A percentile compares a stretch with the other conserved stretches of the same genome.
Evolutionary conservation across 495 filamentous ascomycete genomes (phyloP).

Genomic region (Penicillium flavigenum): DNA sequence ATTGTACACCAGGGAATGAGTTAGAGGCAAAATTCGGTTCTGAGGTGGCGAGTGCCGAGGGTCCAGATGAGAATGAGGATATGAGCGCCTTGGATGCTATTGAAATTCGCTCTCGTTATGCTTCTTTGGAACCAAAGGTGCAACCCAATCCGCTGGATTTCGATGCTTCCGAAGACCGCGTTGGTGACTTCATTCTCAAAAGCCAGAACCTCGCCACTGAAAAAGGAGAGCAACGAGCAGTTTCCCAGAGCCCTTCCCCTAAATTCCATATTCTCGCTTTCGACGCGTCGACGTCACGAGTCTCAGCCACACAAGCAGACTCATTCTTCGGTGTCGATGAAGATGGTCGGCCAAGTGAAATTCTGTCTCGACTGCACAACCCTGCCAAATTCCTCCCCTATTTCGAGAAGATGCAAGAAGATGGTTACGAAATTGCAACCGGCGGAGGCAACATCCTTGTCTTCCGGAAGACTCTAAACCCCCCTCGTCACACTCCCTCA

Average conservation of each 20-base stretch:
- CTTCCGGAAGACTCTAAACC: constrained; percentile 58
- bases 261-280: constrained; percentile 73
- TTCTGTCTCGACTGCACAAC: constrained; percentile 64
- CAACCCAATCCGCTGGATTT: constrained; percentile 38
- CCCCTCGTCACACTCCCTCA: neutral
- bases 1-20: constrained; percentile 16
- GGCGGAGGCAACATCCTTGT: constrained; percentile 69
- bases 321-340: constrained; percentile 49
- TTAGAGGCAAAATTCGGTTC: constrained; percentile 15
- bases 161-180: constrained; percentile 19
- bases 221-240: neutral
- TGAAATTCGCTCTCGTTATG: constrained; percentile 50
- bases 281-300: constrained; percentile 59
- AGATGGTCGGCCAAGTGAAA: constrained; percentile 56
- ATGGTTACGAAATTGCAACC: constrained; percentile 73
- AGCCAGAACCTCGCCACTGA: neutral
- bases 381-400: constrained; percentile 71
- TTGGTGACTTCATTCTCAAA: constrained; percentile 19
- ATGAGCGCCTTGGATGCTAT: constrained; percentile 46
- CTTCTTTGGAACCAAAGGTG: constrained; percentile 20
- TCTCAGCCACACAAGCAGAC: constrained; percentile 62
- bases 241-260: constrained; percentile 29
- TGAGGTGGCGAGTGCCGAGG: constrained; percentile 7
- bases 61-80: constrained; percentile 32
- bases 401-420: constrained; percentile 59